Base-by-base conservation (phyloP, 2,329 filamentous ascomycete species). In the Neonectria ditissima region DNA sequence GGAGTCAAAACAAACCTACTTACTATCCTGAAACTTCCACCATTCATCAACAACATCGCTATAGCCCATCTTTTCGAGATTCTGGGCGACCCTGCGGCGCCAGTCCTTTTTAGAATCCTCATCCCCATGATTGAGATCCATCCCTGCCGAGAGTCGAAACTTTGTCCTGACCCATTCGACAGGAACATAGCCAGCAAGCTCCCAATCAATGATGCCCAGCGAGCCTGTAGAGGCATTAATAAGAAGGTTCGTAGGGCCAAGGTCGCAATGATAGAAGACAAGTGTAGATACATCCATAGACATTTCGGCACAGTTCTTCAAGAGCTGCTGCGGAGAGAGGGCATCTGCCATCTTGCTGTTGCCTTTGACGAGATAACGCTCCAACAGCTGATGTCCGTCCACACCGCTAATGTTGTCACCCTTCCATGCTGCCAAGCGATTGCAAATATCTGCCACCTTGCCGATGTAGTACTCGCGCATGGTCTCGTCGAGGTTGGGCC, bases 401-500 rank as follows among this genome's bases (percentile, higher is more conserved):
- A 71, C 61, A 3, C 68, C 65, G 43, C 26, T 22, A 43, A 71
- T 64, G 20, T 11, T 30, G 37, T 18, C 63, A 22, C n/a, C 58
- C 20, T 56, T 43, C 45, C 41, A 68, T 48, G 6, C 47, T 9
- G 63, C 56, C 50, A 69, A 20, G 54, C 59, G 18, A 11, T 63
- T 51, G 50, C 62, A 69, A 26, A 66, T 44, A 44, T 67, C 37
- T 11, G 67, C 70, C 6, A 73, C 62, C 20, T 61, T 56, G 11
- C 43, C 34, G 5, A 73, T 63, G 41, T 73, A 77, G 48, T 71
- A 47, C 28, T 58, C n/a, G 34, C 66, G 62, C 62, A 65, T 67
- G 4, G 61, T 50, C 44, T 70, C 64, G 54, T 71, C 63, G 58
- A 78, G 68, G 26, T 26, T 65, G 52, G 66, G 59, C 71, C 73